Conservation (phyloP, 345 rosid species). For the Gossypium sturtianum region DNA sequence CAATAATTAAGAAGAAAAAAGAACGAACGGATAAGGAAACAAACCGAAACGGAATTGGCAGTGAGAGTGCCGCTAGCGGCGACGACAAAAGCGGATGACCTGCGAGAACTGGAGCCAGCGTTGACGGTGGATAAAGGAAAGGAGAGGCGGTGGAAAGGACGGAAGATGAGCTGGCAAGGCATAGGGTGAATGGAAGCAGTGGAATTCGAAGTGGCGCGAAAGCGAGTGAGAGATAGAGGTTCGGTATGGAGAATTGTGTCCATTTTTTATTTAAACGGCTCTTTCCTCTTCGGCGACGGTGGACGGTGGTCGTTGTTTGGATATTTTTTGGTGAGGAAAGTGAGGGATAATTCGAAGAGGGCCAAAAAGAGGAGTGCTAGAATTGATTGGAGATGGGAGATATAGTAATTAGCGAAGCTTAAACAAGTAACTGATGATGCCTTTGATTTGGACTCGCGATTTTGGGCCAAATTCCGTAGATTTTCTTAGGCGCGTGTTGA, state of each 20-base stretch:
- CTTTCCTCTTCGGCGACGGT: not conserved
- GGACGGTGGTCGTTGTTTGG: not conserved
- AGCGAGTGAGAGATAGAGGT: conserved; percentile 26
- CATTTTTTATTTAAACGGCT: conserved; percentile 20
- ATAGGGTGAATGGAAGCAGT: conserved; percentile 16
- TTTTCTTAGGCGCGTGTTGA: too few species aligned
- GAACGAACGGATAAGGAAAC: conserved; percentile 21
- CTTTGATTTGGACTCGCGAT: not conserved
- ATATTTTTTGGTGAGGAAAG: not conserved
- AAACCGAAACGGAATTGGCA: conserved; percentile 49
- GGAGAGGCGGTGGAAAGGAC: conserved; percentile 14
- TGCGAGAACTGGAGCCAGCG: conserved; percentile 14
- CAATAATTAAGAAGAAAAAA: not conserved
- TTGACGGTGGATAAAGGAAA: conserved; percentile 17
- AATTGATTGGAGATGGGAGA: not conserved
- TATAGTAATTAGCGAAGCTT: not conserved
- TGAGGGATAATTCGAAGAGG: not conserved
- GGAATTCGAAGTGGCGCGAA: conserved; percentile 26
- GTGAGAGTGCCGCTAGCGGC: conserved; percentile 41
- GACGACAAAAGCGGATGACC: conserved; percentile 27
- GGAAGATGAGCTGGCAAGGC: conserved; percentile 29
- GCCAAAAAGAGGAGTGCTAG: not conserved
- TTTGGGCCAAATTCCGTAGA: not conserved
- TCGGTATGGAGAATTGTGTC: conserved; percentile 31
- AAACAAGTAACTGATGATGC: not conserved